Evolutionary conservation across 2,329 filamentous ascomycete species (phyloP), one percentile per base, ranked within the genome.

Genomic region (Lachnellula cervina): DNA sequence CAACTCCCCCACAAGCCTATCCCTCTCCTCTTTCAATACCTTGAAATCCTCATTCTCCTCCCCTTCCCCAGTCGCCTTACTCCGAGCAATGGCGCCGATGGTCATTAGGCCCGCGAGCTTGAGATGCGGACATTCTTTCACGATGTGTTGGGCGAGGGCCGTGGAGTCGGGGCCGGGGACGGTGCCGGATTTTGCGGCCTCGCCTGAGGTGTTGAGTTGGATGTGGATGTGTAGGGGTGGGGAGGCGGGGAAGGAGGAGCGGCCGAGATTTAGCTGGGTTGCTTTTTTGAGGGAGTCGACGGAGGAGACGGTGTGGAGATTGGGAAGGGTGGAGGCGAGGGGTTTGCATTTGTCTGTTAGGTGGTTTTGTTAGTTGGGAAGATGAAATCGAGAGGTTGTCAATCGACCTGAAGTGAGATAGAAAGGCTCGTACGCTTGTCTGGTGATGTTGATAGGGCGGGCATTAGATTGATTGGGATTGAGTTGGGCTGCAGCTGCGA

Each of bases 121-220:
- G 38, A 99, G 76, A 69, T 86, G 80, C 1, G 89, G 85, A 70
- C 90, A 96, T 38, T 82, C 77, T 4, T 86, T 77, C 11, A 81
- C 71, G 51, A 99, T 83, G 66, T 87, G 80, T 51, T 78, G 79
- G 69, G 89, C 93, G 40, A 97, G 75, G 0, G 74, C 77, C 1
- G 83, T 70, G 48, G 82, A 77, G 54, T 88, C 76, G 14, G 80
- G 74, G 1, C 78, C 80, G 0, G 92, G 93, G 5, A 83, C 76
- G 46, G 90, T 86, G 19, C 94, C 94, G 4, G 88, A 90, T 74
- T 99, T 99, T 64, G 80, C 80, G 49, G 83, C 83, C 71, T 97
- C 94, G 53, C 90, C 90, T 0, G 89, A 95, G 0, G 94, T 99
- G 74, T 99, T 99, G 64, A 99, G 86, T 74, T 99, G 94, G 17